A percentile compares a stretch with the other conserved stretches of the same genome.
phyloP scores from a whole-genome alignment of 257 asterid species.

The Echites panduratus region DNA sequence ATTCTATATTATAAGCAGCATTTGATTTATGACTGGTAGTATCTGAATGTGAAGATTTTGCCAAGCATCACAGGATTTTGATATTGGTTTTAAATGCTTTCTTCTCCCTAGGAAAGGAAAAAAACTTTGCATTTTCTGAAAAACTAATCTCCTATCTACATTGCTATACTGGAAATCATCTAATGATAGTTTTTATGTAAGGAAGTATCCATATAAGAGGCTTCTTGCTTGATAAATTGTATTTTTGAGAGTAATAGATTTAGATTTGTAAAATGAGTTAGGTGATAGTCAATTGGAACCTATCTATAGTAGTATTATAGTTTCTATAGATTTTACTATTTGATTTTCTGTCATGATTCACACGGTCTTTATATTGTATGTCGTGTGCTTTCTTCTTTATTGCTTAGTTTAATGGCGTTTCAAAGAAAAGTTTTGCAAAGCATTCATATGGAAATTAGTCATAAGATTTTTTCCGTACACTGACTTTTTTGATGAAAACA shows the following conservation, averaged over 20 bases:
- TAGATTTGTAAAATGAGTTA: neutral
- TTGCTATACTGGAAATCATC: neutral
- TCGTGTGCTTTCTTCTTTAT: neutral
- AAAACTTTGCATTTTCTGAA: neutral
- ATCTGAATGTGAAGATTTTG: neutral
- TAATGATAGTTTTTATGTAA: neutral
- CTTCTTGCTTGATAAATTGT: neutral
- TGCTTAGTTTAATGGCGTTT: neutral
- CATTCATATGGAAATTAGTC: neutral
- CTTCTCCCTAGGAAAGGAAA: neutral
- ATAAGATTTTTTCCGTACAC: neutral
- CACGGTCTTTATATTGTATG: neutral
- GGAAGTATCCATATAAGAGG: neutral
- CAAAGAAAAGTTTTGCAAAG: neutral
- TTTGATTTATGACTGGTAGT: neutral
- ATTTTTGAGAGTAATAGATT: neutral
- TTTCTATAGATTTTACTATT: neutral
- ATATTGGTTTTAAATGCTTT: neutral
- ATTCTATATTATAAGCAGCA: conserved; percentile 6
- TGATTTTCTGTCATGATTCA: neutral
- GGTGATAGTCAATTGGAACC: neutral
- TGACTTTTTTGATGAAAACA: neutral
- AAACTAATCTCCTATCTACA: neutral
- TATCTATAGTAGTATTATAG: neutral
- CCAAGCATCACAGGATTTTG: conserved; percentile 5